Base-by-base conservation (phyloP, 768 basidiomycete species). In the Suillus occidentalis region DNA sequence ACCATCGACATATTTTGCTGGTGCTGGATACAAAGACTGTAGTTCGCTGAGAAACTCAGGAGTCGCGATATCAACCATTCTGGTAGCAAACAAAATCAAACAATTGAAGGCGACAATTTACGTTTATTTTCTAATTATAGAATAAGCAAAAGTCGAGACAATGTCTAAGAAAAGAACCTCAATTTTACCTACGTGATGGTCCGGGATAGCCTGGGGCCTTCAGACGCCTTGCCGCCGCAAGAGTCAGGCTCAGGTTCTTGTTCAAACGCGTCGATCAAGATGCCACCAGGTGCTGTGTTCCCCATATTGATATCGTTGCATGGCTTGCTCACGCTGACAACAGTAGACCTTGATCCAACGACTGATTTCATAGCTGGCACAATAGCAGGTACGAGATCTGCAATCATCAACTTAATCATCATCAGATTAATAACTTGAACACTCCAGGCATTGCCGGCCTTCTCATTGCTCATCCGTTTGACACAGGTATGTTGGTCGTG, bases 361-460 rank as follows among this genome's bases (percentile, higher is more conserved):
- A 74, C 92, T 25, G 91, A 96, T 73, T 94, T 95, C 74, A 72
- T 87, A 49, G 92, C 92, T 6, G 94, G 94, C 6, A 92, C 92
- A 0, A 77, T 89, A 40, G 87, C 88, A 64, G 85, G 86, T 83
- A 52, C 4, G 74, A 36, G n/a, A 40, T 22, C 22, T 7, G 22
- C 36, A 25, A 4, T 39, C 34, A 31, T 34, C 22, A 40, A 25
- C 3, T 8, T 50, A 14, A 20, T 20, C 13, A 1, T n/a, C 34
- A 68, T 58, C 34, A 52, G 42, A 65, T 18, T 66, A 16, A 50
- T 40, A 20, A 5, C 50, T 28, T 52, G 50, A 52, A 8, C 37
- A 22, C 16, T 12, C 31, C 55, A 73, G 91, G 91, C 10, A 85
- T 88, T 56, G 83, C 87, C 0, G 84, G 88, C 34, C 79, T 94